These are phyloP conservation scores for Penicillium taxi DNA, from an alignment of 495 filamentous ascomycete species.

Conservation along the genomic window DNA sequence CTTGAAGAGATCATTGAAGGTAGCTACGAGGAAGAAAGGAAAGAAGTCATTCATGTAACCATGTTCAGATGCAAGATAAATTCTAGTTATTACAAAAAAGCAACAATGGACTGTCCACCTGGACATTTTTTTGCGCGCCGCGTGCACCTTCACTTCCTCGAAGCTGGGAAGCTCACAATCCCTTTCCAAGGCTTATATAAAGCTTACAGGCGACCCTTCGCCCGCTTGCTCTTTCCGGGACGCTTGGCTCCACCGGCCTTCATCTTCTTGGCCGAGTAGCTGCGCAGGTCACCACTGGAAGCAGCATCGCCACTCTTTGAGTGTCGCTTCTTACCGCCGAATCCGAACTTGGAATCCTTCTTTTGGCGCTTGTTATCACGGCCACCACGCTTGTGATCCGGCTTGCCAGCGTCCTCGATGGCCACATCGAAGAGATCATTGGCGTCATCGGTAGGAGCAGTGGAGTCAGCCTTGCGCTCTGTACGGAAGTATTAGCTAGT, in stretches of 20 bases:
- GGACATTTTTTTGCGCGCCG: conserved; percentile 13
- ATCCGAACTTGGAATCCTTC: conserved; percentile 88
- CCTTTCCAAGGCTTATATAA: not conserved
- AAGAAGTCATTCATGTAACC: conserved; percentile 10
- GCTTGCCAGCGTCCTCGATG: conserved; percentile 66
- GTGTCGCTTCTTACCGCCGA: conserved; percentile 87
- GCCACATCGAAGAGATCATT: conserved; percentile 91
- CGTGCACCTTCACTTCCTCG: conserved; percentile 8
- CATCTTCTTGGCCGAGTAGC: conserved; percentile 77
- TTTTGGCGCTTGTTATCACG: conserved; percentile 71
- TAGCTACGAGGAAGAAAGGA: not conserved
- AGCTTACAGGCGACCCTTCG: conserved; percentile 24
- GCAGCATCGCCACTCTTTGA: conserved; percentile 80
- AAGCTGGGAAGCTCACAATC: no score
- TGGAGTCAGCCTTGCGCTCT: conserved; percentile 78
- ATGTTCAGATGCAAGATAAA: conserved; percentile 20
- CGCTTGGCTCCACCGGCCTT: conserved; percentile 54
- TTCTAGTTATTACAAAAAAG: conserved; percentile 21
- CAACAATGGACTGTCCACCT: conserved; percentile 10
- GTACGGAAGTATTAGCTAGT: conserved; percentile 19
- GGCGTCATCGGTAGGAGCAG: conserved; percentile 55
- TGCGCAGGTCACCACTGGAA: conserved; percentile 67
- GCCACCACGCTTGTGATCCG: conserved; percentile 28
- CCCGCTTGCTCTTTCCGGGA: conserved; percentile 58
- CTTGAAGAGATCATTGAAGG: not conserved